Percentiles rank a stretch among this genome's conserved stretches.
Conservation (phyloP, 1,284 basidiomycete genomes). For the Ceratobasidium sp. region DNA sequence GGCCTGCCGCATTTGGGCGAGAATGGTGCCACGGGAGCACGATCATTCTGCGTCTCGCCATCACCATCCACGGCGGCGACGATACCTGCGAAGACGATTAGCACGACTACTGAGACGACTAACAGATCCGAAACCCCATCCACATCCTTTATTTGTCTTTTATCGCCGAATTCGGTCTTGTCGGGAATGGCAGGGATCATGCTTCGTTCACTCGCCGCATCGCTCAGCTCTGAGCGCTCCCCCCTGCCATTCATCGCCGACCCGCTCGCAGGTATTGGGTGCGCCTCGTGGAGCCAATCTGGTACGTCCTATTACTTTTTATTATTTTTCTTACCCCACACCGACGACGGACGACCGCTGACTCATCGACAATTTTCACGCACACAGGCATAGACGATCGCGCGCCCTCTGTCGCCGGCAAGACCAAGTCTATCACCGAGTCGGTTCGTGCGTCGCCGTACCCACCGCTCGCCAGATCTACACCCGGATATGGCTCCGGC, state of each 20-base stretch:
- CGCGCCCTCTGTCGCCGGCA: background rate
- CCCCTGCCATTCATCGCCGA: slow-evolving; percentile 36
- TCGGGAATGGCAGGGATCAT: slow-evolving; percentile 42
- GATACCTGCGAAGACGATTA: background rate
- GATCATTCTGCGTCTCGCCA: slow-evolving; percentile 25
- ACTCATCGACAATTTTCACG: slow-evolving; percentile 29
- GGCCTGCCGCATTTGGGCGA: slow-evolving; percentile 9
- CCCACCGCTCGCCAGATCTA: slow-evolving; percentile 16
- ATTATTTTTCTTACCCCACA: background rate
- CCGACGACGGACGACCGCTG: slow-evolving; percentile 9
- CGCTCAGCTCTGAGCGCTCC: slow-evolving; percentile 28
- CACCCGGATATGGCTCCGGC: slow-evolving; percentile 15
- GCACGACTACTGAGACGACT: slow-evolving; percentile 1
- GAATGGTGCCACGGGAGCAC: slow-evolving; percentile 19
- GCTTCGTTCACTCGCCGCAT: slow-evolving; percentile 34
- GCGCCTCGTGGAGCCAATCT: slow-evolving; percentile 1
- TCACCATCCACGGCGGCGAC: slow-evolving; percentile 30
- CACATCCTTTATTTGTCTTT: background rate
- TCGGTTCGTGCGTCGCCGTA: slow-evolving; percentile 30
- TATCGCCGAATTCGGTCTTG: background rate
- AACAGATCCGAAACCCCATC: background rate
- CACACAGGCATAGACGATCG: slow-evolving; percentile 10
- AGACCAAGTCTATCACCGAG: slow-evolving; percentile 21
- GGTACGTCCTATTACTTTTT: slow-evolving; percentile 12
- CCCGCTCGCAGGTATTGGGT: slow-evolving; percentile 8